Evolutionary conservation across 2,329 filamentous ascomycete genomes (phyloP), one percentile per base, ranked within the genome.

Genomic region (Tolypocladium album): DNA sequence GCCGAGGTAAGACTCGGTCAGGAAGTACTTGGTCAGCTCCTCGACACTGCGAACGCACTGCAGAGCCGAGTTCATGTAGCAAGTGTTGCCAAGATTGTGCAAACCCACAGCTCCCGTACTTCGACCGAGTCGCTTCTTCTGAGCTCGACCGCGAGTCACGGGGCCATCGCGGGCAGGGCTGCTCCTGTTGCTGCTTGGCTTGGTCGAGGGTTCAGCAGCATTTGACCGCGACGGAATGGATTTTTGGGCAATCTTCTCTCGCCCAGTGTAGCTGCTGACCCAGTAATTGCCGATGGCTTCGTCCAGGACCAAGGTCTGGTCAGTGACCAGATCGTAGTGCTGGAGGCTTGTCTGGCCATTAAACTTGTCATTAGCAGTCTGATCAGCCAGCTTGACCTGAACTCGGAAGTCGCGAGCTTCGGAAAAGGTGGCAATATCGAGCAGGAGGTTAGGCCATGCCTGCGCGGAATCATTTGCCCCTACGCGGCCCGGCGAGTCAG

Each of bases 41-140:
- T 96, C 90, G 0, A 97, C 92, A 67, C 90, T 95, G 57, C 93
- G 87, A 58, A 99, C 85, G 71, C 94, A 99, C 71, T 99, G 94
- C 59, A 97, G 79, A 12, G 94, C 94, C 27, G 93, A 96, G 74
- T 97, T 97, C 92, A 97, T 97, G 76, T 99, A 99, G 75, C 94
- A 99, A 0, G 94, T 97, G 69, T 99, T 99, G 56, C 94, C 94
- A 17, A 99, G 78, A 69, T 99, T 99, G 64, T 84, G 86, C 58
- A 99, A 78, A 40, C 94, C 94, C 50, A 92, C 89, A 47, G 87
- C 88, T 39, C 94, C 94, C 40, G 86, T 75, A 15, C 85, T 84
- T 63, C 86, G 85, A 12, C 89, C 89, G 45, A 86, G 83, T 65
- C 85, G 86, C 65, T 86, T 88, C 64, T 85, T 86, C 62, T 87